Conservation (phyloP, 2,329 filamentous ascomycete genomes). For the Myriangium duriaei region DNA sequence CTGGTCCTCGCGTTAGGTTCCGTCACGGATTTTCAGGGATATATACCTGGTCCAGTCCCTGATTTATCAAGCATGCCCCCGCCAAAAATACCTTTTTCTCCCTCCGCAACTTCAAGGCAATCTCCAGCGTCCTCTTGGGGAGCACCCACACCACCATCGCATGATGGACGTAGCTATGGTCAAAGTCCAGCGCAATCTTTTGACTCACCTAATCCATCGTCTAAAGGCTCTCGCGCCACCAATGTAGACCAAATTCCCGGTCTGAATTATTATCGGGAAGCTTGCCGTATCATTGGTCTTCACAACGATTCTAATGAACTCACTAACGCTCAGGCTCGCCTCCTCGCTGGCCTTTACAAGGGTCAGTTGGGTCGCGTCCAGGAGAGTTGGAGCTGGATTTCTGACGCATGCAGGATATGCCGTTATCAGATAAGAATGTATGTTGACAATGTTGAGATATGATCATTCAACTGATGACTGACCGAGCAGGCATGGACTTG, state of each 20-base stretch:
- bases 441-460: neutral
- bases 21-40: constrained; percentile 49
- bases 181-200: constrained; percentile 21
- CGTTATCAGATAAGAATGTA: constrained; percentile 12
- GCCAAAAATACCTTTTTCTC: constrained; percentile 8
- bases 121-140: constrained; percentile 28
- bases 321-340: constrained; percentile 70
- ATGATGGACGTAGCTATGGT: constrained; percentile 15
- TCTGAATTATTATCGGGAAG: constrained; percentile 77
- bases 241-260: constrained; percentile 73
- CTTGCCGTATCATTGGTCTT: constrained; percentile 73
- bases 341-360: constrained; percentile 78
- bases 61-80: constrained; percentile 20
- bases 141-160: constrained; percentile 18
- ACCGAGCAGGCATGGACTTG: constrained; percentile 1
- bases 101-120: constrained; percentile 19
- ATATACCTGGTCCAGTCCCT: constrained; percentile 44
- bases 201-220: constrained; percentile 15
- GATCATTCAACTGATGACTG: constrained; percentile 1
- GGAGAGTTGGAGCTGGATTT: constrained; percentile 66
- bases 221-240: constrained; percentile 12
- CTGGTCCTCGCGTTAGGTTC: constrained; percentile 77
- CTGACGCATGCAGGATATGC: constrained; percentile 14
- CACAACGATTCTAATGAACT: constrained; percentile 68
- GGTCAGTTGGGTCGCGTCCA: constrained; percentile 77